phyloP scores from a whole-genome alignment of 768 basidiomycete species.

The Pisolithus marmoratus region DNA sequence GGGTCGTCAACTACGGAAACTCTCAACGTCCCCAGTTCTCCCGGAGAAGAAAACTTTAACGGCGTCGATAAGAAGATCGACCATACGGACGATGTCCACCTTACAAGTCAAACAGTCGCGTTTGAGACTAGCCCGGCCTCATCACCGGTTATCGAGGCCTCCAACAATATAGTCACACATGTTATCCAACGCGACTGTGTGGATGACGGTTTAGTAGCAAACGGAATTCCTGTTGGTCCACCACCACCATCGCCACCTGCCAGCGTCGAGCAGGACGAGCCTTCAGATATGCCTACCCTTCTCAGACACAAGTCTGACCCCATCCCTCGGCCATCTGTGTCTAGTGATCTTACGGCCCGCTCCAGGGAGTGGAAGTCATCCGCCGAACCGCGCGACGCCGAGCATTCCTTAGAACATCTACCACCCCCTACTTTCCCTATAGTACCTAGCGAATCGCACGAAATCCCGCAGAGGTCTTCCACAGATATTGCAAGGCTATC shows the following conservation, averaged over 20 bases:
- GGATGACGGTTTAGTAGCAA: constrained; percentile 2
- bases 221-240: constrained; percentile 34
- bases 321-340: constrained; percentile 21
- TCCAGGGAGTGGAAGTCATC: constrained; percentile 23
- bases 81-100: constrained; percentile 46
- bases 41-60: constrained; percentile 21
- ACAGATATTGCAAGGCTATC: constrained; percentile 42
- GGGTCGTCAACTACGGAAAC: constrained; percentile 34
- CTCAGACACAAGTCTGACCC: constrained; percentile 17
- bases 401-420: constrained; percentile 11
- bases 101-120: constrained; percentile 43
- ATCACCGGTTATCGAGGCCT: constrained; percentile 30
- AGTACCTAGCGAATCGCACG: constrained; percentile 11
- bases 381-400: constrained; percentile 23
- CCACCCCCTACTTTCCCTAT: constrained; percentile 18
- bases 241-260: constrained; percentile 53
- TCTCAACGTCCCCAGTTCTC: constrained; percentile 11
- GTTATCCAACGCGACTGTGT: constrained; percentile 21
- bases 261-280: constrained; percentile 28
- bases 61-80: constrained; percentile 23
- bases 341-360: constrained; percentile 28
- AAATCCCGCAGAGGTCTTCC: constrained; percentile 41
- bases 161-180: constrained; percentile 30
- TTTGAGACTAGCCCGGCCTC: constrained; percentile 34
- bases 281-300: constrained; percentile 27